A percentile compares a stretch with the other conserved stretches of the same genome.
Conservation (phyloP, 495 filamentous ascomycete genomes). For the Tetracladium marchalianum region DNA sequence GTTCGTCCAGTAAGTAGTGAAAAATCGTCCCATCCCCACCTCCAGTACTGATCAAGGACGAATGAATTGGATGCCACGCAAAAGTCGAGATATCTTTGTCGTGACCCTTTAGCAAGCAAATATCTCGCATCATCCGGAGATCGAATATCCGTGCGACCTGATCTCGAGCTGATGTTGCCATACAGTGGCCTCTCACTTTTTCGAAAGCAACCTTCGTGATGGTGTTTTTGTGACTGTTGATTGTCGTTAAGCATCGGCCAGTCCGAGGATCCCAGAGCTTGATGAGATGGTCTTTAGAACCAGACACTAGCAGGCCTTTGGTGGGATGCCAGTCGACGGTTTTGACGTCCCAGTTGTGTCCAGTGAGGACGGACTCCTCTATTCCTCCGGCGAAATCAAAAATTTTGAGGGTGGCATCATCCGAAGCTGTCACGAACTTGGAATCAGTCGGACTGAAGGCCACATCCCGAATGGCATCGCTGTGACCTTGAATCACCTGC, state of each 20-base stretch:
- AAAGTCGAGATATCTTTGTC: conserved; percentile 92
- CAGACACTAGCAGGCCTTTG: conserved; percentile 88
- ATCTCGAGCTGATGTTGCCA: conserved; percentile 88
- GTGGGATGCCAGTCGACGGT: conserved; percentile 95
- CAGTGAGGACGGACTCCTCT: conserved; percentile 70
- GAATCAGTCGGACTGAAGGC: conserved; percentile 85
- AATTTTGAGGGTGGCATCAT: conserved; percentile 87
- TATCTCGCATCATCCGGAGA: conserved; percentile 95
- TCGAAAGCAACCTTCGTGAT: conserved; percentile 87
- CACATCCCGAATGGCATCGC: conserved; percentile 82
- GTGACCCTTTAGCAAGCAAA: conserved; percentile 80
- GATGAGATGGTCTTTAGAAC: conserved; percentile 93
- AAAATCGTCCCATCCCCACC: conserved; percentile 80
- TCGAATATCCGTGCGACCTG: conserved; percentile 89
- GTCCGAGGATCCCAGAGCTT: conserved; percentile 97
- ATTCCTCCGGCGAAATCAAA: conserved; percentile 88
- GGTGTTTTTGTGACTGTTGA: conserved; percentile 96
- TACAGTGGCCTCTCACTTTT: conserved; percentile 64
- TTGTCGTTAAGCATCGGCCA: conserved; percentile 77
- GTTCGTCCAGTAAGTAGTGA: conserved; percentile 89
- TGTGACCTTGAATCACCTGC: conserved; percentile 84
- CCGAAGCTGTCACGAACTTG: conserved; percentile 93
- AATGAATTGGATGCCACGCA: conserved; percentile 88
- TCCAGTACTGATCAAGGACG: conserved; percentile 80
- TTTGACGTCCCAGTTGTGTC: conserved; percentile 95